Conservation (phyloP, 345 rosid species). For the Erodium maritimum region DNA sequence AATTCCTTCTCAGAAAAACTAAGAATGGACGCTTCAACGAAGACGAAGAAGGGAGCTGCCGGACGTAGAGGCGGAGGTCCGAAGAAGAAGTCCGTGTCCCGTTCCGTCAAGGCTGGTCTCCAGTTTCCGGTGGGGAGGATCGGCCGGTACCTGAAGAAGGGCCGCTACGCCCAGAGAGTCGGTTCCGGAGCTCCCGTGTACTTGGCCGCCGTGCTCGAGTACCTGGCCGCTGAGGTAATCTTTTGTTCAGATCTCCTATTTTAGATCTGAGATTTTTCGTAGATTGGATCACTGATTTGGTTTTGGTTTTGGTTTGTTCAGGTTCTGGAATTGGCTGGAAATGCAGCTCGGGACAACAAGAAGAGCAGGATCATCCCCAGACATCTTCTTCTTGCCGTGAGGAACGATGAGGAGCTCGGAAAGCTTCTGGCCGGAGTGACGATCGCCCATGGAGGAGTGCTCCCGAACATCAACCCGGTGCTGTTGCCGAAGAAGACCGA, state of each 20-base stretch:
- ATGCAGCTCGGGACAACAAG: slow-evolving; percentile 35
- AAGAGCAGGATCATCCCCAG: slow-evolving; percentile 31
- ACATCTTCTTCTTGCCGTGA: slow-evolving; percentile 25
- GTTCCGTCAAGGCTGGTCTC: slow-evolving; percentile 28
- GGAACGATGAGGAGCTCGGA: slow-evolving; percentile 32
- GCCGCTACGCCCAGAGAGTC: slow-evolving; percentile 25
- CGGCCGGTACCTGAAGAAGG: slow-evolving; percentile 31
- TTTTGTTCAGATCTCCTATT: too few species aligned
- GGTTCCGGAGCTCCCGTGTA: slow-evolving; percentile 31
- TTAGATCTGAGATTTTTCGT: too few species aligned
- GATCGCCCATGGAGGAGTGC: slow-evolving; percentile 32
- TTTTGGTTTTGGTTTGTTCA: not conserved
- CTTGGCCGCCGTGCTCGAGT: slow-evolving; percentile 33
- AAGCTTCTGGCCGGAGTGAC: slow-evolving; percentile 31
- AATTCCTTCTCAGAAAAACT: too few species aligned
- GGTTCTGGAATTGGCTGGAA: slow-evolving; percentile 32
- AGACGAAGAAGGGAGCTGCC: slow-evolving; percentile 30
- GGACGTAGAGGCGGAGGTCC: slow-evolving; percentile 33
- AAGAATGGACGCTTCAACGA: slow-evolving; percentile 16
- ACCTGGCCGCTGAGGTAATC: slow-evolving; percentile 27
- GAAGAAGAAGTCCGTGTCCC: slow-evolving; percentile 25
- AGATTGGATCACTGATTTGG: too few species aligned
- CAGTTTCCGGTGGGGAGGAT: slow-evolving; percentile 31
- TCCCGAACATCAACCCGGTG: slow-evolving; percentile 28
- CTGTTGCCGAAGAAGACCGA: slow-evolving; percentile 30